phyloP scores from a whole-genome alignment of 495 filamentous ascomycete genomes.

The Rostrohypoxylon terebratum region DNA sequence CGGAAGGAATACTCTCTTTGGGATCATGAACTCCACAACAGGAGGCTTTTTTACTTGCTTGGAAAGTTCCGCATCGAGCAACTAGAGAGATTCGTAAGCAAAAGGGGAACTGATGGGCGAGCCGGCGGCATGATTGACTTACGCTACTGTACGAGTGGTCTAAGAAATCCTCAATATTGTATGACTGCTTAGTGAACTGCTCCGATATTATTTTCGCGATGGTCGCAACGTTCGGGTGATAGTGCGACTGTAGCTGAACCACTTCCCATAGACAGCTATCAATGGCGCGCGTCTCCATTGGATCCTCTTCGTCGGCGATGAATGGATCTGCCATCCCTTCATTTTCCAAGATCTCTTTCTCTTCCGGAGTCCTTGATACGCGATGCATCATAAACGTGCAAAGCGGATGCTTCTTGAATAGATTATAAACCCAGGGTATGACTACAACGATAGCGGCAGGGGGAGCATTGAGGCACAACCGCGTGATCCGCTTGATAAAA shows the following conservation, averaged over 20 bases:
- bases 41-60: conserved; percentile 86
- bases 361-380: conserved; percentile 67
- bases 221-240: conserved; percentile 96
- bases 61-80: conserved; percentile 83
- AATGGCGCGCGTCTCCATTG: conserved; percentile 85
- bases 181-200: conserved; percentile 96
- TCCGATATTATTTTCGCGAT: conserved; percentile 94
- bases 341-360: conserved; percentile 66
- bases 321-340: conserved; percentile 86
- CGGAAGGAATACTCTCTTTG: conserved; percentile 83
- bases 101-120: not conserved
- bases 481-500: conserved; percentile 91
- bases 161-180: conserved; percentile 94
- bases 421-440: conserved; percentile 94
- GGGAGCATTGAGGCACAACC: conserved; percentile 84
- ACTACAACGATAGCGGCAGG: conserved; percentile 88
- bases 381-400: conserved; percentile 97
- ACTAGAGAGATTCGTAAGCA: conserved; percentile 59
- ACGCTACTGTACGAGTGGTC: conserved; percentile 92
- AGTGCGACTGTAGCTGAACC: conserved; percentile 87
- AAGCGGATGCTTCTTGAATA: conserved; percentile 87
- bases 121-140: conserved; percentile 53
- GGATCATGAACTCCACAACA: conserved; percentile 93
- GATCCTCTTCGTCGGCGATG: conserved; percentile 77
- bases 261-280: conserved; percentile 97